Evolutionary conservation across 1,139 yeast species (phyloP).

Genomic region (Geotrichum candidum): DNA sequence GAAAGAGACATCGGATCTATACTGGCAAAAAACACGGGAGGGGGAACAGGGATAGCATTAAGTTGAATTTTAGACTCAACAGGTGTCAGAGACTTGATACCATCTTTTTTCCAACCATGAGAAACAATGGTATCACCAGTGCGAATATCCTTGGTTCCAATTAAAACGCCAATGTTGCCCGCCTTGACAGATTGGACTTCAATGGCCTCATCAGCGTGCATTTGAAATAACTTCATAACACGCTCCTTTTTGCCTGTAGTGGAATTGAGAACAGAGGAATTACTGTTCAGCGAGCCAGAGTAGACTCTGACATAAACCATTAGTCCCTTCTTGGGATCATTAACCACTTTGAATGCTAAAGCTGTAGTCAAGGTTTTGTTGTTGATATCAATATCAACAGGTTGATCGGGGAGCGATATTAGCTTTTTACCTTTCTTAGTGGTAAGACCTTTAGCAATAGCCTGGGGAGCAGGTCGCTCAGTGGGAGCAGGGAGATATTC

Average conservation of each 20-base stretch:
- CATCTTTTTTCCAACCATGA: slow-evolving; percentile 47
- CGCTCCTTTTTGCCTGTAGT: slow-evolving; percentile 62
- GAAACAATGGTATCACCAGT: slow-evolving; percentile 88
- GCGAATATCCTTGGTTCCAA: slow-evolving; percentile 65
- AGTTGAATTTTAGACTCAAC: slow-evolving; percentile 44
- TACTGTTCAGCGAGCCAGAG: slow-evolving; percentile 64
- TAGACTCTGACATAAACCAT: slow-evolving; percentile 86
- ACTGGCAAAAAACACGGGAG: slow-evolving; percentile 85
- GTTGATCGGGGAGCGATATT: slow-evolving; percentile 37
- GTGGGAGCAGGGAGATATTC: slow-evolving; percentile 77
- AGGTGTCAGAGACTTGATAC: slow-evolving; percentile 34
- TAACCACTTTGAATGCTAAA: slow-evolving; percentile 83
- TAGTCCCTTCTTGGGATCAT: slow-evolving; percentile 72
- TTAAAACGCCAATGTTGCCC: slow-evolving; percentile 89
- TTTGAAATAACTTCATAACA: slow-evolving; percentile 61
- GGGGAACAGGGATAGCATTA: slow-evolving; percentile 78
- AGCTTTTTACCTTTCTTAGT: slow-evolving; percentile 21
- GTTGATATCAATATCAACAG: slow-evolving; percentile 48
- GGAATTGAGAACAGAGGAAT: slow-evolving; percentile 60
- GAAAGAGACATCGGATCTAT: slow-evolving; percentile 82
- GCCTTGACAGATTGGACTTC: slow-evolving; percentile 56
- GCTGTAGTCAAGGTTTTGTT: slow-evolving; percentile 64
- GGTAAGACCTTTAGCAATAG: slow-evolving; percentile 20
- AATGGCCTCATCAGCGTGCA: slow-evolving; percentile 85
- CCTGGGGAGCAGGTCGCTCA: slow-evolving; percentile 55